Conservation (phyloP, 2,329 filamentous ascomycete genomes). For the Aspergillus vadensis region DNA sequence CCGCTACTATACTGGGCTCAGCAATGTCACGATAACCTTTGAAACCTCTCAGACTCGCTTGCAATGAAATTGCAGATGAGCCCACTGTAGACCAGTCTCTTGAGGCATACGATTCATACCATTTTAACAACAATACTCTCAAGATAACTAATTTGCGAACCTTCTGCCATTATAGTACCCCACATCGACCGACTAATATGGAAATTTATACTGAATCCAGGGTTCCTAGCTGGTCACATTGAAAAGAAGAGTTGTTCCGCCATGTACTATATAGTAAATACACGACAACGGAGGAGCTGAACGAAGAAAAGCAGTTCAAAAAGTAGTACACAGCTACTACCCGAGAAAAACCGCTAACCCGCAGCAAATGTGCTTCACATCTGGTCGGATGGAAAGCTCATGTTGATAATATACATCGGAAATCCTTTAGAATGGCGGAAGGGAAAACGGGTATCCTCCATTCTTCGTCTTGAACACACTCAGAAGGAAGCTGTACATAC, state of each 20-base stretch:
- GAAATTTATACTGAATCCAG: no score
- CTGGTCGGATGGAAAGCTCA: background rate
- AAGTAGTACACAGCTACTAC: background rate
- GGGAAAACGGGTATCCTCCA: constrained; percentile 86
- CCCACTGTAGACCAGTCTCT: no score
- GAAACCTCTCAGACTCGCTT: no score
- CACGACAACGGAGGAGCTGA: background rate
- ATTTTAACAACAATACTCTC: no score
- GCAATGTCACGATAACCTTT: no score
- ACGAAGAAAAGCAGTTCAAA: background rate
- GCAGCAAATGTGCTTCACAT: background rate
- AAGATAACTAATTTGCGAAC: no score
- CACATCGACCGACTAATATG: no score
- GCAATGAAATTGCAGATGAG: no score
- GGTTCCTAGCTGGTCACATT: background rate
- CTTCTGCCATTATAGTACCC: no score
- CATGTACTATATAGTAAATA: background rate
- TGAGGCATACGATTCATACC: no score
- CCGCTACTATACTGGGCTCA: no score
- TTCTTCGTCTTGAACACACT: constrained; percentile 96
- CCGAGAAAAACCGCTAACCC: background rate
- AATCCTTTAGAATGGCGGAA: constrained; percentile 74
- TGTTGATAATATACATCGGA: background rate
- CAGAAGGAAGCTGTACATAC: constrained; percentile 90
- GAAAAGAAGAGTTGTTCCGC: background rate